Evolutionary conservation across 2,329 filamentous ascomycete species (phyloP).

Genomic region (Emericellopsis atlantica): DNA sequence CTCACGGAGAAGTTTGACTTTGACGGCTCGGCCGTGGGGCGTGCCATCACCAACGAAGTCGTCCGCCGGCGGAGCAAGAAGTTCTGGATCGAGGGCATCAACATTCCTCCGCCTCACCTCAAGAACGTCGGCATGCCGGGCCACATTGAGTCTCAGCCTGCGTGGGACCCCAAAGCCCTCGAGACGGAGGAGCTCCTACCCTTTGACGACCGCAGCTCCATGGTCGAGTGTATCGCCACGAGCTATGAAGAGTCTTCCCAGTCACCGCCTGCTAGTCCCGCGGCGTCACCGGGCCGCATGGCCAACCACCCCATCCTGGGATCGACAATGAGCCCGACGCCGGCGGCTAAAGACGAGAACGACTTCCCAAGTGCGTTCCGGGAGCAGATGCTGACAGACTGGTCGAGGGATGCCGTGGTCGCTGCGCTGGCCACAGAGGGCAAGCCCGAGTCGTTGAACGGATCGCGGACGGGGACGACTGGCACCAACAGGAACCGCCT

Average conservation of each 20-base stretch:
- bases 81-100: slow-evolving; percentile 68
- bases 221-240: slow-evolving; percentile 63
- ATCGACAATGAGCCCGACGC: slow-evolving; percentile 26
- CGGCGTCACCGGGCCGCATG: slow-evolving; percentile 53
- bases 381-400: slow-evolving; percentile 67
- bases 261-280: slow-evolving; percentile 58
- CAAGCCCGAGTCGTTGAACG: slow-evolving; percentile 62
- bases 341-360: slow-evolving; percentile 21
- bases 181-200: slow-evolving; percentile 55
- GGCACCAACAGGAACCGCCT: slow-evolving; percentile 40
- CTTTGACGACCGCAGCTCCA: slow-evolving; percentile 58
- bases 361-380: slow-evolving; percentile 54
- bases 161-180: slow-evolving; percentile 37
- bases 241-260: slow-evolving; percentile 51
- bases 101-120: slow-evolving; percentile 54
- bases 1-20: slow-evolving; percentile 68
- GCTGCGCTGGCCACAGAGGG: slow-evolving; percentile 55
- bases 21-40: slow-evolving; percentile 55
- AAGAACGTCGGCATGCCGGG: slow-evolving; percentile 47
- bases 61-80: slow-evolving; percentile 57
- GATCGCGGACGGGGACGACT: slow-evolving; percentile 56
- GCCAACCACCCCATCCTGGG: slow-evolving; percentile 50
- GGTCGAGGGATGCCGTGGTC: slow-evolving; percentile 66
- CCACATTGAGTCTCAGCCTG: slow-evolving; percentile 24
- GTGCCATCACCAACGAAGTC: slow-evolving; percentile 65